Conservation (phyloP, 2,329 filamentous ascomycete species). For the Metarhizium sp. region DNA sequence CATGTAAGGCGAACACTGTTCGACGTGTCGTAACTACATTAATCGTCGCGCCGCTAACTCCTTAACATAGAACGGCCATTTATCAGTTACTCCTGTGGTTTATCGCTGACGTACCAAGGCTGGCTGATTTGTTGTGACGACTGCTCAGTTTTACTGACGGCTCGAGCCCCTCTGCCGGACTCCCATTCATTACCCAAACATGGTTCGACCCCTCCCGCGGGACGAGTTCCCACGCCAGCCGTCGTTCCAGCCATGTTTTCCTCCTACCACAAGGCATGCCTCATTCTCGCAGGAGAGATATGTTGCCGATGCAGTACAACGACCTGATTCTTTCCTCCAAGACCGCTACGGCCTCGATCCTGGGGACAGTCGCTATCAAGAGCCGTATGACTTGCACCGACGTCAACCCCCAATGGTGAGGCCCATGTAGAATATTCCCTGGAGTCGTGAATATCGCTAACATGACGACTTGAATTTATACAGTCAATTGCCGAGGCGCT, state of each 20-base stretch:
- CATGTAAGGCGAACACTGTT: background rate
- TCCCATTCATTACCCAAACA: constrained; percentile 10
- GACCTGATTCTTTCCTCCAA: constrained; percentile 19
- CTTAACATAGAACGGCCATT: background rate
- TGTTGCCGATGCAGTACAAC: constrained; percentile 16
- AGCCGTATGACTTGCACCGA: constrained; percentile 24
- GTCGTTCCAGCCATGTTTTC: constrained; percentile 16
- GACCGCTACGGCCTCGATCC: constrained; percentile 20
- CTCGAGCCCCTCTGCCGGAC: background rate
- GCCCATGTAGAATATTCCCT: background rate
- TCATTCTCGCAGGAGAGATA: constrained; percentile 21
- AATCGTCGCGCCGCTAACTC: background rate
- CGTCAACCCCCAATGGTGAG: constrained; percentile 31
- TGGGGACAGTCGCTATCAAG: constrained; percentile 23
- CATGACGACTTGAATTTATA: background rate
- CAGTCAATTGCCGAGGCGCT: constrained; percentile 43
- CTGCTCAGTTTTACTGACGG: background rate
- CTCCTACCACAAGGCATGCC: constrained; percentile 18
- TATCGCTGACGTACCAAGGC: background rate
- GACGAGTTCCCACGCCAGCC: constrained; percentile 27
- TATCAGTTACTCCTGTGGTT: background rate
- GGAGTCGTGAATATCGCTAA: constrained; percentile 3
- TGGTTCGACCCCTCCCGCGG: constrained; percentile 33
- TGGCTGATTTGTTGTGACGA: background rate
- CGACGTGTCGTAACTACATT: background rate